phyloP scores from a whole-genome alignment of 306 rosid species.

The Corylus heterophylla region DNA sequence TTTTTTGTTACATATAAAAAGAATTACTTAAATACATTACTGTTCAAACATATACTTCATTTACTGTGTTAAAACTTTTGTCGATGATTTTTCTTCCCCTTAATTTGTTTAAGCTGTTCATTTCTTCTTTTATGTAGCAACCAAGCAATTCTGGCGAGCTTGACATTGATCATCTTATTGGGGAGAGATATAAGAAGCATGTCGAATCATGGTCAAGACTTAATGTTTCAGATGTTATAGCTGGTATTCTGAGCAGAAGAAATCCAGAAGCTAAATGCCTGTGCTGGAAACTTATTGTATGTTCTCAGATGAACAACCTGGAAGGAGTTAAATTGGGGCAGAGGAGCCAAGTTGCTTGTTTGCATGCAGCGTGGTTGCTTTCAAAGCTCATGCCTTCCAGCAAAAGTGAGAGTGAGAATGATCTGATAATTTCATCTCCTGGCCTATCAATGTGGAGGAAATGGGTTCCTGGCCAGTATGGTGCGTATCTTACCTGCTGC shows the following conservation, averaged over 20 bases:
- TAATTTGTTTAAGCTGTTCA: constrained; percentile 12
- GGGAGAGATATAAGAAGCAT: constrained; percentile 66
- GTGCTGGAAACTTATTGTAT: constrained; percentile 80
- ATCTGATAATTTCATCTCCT: constrained; percentile 58
- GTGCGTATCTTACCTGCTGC: constrained; percentile 58
- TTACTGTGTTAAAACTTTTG: background rate
- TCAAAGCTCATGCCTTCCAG: constrained; percentile 74
- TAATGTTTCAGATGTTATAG: constrained; percentile 73
- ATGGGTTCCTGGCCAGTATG: constrained; percentile 53
- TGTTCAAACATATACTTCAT: background rate
- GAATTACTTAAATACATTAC: background rate
- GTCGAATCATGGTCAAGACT: constrained; percentile 67
- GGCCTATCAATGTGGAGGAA: constrained; percentile 81
- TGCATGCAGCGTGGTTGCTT: constrained; percentile 63
- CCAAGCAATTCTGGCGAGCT: constrained; percentile 46
- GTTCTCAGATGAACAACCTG: constrained; percentile 47
- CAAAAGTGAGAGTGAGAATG: constrained; percentile 33
- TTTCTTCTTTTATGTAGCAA: constrained; percentile 43
- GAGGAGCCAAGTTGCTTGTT: constrained; percentile 22
- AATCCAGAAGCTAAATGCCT: constrained; percentile 63
- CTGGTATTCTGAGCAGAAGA: constrained; percentile 53
- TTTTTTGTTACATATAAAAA: background rate
- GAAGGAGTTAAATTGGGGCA: constrained; percentile 38
- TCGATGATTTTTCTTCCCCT: constrained; percentile 18
- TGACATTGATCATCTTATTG: constrained; percentile 63